Conservation (phyloP, 2,329 filamentous ascomycete species). For the Colletotrichum sp. region DNA sequence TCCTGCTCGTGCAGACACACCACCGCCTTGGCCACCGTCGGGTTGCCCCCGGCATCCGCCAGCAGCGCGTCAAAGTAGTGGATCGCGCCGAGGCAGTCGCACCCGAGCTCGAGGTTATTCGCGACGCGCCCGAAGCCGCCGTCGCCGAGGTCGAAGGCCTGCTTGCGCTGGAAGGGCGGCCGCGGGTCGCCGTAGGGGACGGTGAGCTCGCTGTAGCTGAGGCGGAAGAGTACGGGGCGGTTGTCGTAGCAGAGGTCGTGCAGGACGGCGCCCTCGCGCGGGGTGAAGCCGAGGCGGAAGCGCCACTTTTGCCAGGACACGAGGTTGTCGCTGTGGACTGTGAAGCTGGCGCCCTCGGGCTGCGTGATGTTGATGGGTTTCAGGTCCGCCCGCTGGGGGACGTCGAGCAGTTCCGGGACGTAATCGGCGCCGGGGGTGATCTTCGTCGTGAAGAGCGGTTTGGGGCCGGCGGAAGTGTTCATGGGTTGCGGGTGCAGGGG, state of each 20-base stretch:
- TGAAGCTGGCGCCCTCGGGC: slow-evolving; percentile 71
- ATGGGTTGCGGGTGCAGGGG: slow-evolving; percentile 40
- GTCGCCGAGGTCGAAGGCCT: slow-evolving; percentile 76
- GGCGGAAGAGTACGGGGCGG: slow-evolving; percentile 68
- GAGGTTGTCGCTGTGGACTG: slow-evolving; percentile 52
- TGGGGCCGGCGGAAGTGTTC: slow-evolving; percentile 36
- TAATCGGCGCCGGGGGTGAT: slow-evolving; percentile 46
- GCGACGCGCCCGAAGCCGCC: slow-evolving; percentile 69
- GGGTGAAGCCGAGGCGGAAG: slow-evolving; percentile 73
- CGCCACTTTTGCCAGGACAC: slow-evolving; percentile 72
- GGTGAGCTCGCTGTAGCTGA: slow-evolving; percentile 73
- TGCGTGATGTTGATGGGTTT: slow-evolving; percentile 79
- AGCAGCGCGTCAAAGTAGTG: slow-evolving; percentile 66
- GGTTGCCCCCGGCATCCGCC: slow-evolving; percentile 57
- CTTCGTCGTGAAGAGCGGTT: slow-evolving; percentile 49
- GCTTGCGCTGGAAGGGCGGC: slow-evolving; percentile 70
- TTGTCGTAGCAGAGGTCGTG: slow-evolving; percentile 73
- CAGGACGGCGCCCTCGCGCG: slow-evolving; percentile 72
- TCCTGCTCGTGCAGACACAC: slow-evolving; percentile 76
- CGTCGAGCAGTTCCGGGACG: slow-evolving; percentile 54
- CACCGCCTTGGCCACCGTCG: slow-evolving; percentile 58
- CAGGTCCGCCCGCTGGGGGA: slow-evolving; percentile 53
- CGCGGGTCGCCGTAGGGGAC: slow-evolving; percentile 73
- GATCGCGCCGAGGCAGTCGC: slow-evolving; percentile 73
- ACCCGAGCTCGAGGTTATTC: slow-evolving; percentile 73